These are phyloP conservation scores for Fraxinus latifolia DNA, from an alignment of 305 asterid species.

Conservation along the genomic window DNA sequence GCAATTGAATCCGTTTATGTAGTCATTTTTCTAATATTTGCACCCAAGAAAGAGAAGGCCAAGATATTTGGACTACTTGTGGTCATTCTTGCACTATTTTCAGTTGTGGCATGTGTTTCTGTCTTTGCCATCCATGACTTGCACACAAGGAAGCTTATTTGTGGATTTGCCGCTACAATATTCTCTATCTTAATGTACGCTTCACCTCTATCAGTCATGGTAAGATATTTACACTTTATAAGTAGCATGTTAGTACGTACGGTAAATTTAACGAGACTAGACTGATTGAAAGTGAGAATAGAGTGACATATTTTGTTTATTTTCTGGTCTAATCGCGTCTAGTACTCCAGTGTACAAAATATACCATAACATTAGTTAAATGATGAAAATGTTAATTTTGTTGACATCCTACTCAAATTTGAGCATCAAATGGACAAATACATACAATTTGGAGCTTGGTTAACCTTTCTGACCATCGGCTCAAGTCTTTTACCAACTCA, in stretches of 20 bases:
- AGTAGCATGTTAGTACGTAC: neutral
- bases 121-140: constrained; percentile 40
- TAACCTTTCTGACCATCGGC: neutral
- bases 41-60: constrained; percentile 60
- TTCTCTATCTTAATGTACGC: constrained; percentile 71
- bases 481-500: neutral
- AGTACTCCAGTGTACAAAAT: neutral
- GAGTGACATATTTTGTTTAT: neutral
- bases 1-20: constrained; percentile 56
- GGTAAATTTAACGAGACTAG: too few species aligned
- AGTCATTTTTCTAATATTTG: constrained; percentile 43
- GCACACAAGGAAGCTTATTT: constrained; percentile 40
- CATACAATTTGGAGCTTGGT: neutral
- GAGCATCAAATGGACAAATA: neutral
- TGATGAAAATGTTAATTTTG: neutral
- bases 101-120: constrained; percentile 49
- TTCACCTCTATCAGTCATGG: constrained; percentile 67
- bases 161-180: constrained; percentile 51
- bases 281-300: neutral
- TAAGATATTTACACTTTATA: constrained; percentile 23
- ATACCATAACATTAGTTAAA: neutral
- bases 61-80: constrained; percentile 45
- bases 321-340: neutral
- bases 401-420: neutral
- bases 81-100: constrained; percentile 40